Base-by-base conservation (phyloP, 495 filamentous ascomycete genomes). In the Neurospora tetraspora region DNA sequence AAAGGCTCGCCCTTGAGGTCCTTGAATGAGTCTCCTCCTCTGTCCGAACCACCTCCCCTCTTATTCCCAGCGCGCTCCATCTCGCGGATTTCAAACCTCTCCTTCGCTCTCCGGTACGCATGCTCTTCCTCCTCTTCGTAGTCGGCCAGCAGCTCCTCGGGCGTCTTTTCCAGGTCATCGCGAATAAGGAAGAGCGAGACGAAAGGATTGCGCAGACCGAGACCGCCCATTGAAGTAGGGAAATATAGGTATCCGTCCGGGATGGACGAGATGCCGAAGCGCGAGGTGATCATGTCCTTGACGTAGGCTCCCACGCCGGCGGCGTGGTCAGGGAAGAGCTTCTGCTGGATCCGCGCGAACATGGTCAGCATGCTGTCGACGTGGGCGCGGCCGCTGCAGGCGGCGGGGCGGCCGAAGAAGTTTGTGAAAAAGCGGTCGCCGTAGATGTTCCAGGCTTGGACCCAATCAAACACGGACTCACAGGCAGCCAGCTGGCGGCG, bases 171-270 rank as follows among this genome's bases (percentile, higher is more conserved):
- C 2, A 76, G 70, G 31, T 71, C 14, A 12, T 72, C 61, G 53
- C 74, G 73, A 36, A 73, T 39, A 12, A 78, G 72, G 23, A 75
- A 74, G 16, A 72, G 71, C 20, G 73, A 20, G 70, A 89, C 80
- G 75, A 89, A 86, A 14, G 88, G 88, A 71, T 87, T 89, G 42
- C 82, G 78, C 23, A 90, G 77, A 11, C 85, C 87, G 1, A 90
- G 83, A 3, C 88, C 88, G 37, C 88, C 88, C 3, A 88, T 77
- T 65, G 81, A 74, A 38, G 82, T 76, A 0, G 86, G 86, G 74
- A 85, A 81, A 75, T 87, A 92, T 78, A 91, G 87, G 77, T 89
- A 90, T 27, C 87, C 91, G 69, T 91, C 88, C 0, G 90, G 90
- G 23, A 92, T 83, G 53, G 38, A 37, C 4, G 78, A 70, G 42